These are phyloP conservation scores for Aspergillus tanneri DNA, from an alignment of 2,329 filamentous ascomycete species.

Conservation along the genomic window DNA sequence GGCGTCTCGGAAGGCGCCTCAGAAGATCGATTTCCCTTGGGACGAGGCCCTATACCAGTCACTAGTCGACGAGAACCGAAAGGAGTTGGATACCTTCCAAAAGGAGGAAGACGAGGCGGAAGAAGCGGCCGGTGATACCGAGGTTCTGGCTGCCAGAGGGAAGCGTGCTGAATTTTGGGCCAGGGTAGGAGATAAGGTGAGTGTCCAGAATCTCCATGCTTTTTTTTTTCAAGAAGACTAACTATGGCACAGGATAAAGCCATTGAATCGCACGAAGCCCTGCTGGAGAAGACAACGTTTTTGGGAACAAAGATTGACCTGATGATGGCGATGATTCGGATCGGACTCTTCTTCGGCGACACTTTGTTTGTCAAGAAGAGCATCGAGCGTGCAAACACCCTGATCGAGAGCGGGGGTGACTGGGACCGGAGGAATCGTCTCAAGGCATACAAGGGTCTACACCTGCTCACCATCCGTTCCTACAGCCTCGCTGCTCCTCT, in stretches of 20 bases:
- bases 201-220: constrained; percentile 15
- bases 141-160: constrained; percentile 86
- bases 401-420: constrained; percentile 93
- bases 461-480: constrained; percentile 87
- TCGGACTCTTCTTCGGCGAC: constrained; percentile 95
- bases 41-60: constrained; percentile 83
- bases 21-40: constrained; percentile 75
- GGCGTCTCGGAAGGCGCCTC: constrained; percentile 65
- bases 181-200: constrained; percentile 89
- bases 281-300: constrained; percentile 96
- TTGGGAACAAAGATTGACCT: constrained; percentile 97
- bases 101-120: constrained; percentile 91
- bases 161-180: constrained; percentile 97
- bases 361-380: constrained; percentile 90
- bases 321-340: constrained; percentile 91
- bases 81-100: constrained; percentile 72
- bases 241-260: constrained; percentile 98
- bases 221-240: neutral
- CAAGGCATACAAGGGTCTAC: constrained; percentile 96
- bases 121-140: constrained; percentile 94
- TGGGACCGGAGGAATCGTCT: constrained; percentile 98
- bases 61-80: constrained; percentile 73
- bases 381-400: constrained; percentile 79
- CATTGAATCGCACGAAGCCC: constrained; percentile 83
- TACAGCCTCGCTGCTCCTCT: constrained; percentile 87